Evolutionary conservation across 73 alveolate genomes (phyloP), one percentile per base, ranked within the genome.

Genomic region (Diophrys sp.): DNA sequence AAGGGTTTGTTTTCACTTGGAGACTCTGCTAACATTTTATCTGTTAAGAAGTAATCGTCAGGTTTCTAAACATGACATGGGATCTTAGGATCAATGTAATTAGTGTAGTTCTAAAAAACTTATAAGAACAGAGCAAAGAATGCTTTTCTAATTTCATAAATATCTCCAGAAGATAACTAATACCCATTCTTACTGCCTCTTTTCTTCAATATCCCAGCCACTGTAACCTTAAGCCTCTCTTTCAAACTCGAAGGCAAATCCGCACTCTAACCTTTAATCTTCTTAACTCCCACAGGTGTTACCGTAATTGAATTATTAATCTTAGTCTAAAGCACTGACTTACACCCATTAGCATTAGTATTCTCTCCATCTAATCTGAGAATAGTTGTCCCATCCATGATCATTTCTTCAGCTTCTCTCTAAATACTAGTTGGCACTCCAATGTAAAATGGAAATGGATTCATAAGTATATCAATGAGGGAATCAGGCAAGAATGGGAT

Each of bases 401-500:
- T 82, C 26, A 54, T 29, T 11, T 82, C 90, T 34, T 31, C 74
- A 29, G 84, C 84, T 33, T 82, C 73, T 27, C 29, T 74, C 2
- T 28, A 23, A 69, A 82, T 26, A 14, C 76, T 56, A 27, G 75
- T 44, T 0, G 73, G 73, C 24, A 74, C 75, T 14, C 90, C 90
- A 82, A 82, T 73, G 14, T 74, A 27, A 53, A 82, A 82, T n/a
- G 90, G 90, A 8, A 82, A 67, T 14, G 90, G 90, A 25, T 83
- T 80, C 31, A 33, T 29, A 75, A 82, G 68, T 25, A 55, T 66
- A 67, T 82, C 90, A n/a, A 82, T 74, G 1, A 82, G 80, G 1
- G 90, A 56, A 24, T 73, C 84, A 2, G 90, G 90, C 24, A 82
- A 84, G 68, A 29, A 82, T 30, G 90, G 90, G 18, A 74, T 82